Evolutionary conservation across 306 rosid genomes (phyloP).

Genomic region (Amphicarpaea edgeworthii): DNA sequence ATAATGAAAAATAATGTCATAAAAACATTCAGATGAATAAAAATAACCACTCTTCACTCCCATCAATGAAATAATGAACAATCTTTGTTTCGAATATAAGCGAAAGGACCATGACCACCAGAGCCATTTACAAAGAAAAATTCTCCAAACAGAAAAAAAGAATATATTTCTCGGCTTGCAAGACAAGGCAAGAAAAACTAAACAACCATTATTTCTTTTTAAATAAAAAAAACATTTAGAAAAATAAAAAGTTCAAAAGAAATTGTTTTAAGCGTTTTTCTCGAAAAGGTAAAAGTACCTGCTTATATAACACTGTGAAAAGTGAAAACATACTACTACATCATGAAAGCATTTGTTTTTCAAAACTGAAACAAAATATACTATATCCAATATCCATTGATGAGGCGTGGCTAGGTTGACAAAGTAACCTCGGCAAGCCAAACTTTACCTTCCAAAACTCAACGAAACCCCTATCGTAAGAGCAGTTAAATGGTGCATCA

Average conservation of each 20-base stretch:
- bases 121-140: not conserved
- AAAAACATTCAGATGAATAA: constrained; percentile 2
- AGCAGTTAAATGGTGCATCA: not conserved
- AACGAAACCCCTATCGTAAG: not conserved
- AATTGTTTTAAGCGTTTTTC: no score
- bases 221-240: no score
- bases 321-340: no score
- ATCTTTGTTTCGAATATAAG: not conserved
- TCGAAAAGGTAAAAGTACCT: not conserved
- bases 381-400: no score
- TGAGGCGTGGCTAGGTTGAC: not conserved
- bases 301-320: not conserved
- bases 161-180: not conserved
- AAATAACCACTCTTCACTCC: not conserved
- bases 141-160: not conserved
- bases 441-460: not conserved
- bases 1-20: not conserved
- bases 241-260: no score
- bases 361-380: no score
- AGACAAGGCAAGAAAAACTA: not conserved
- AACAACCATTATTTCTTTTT: not conserved
- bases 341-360: no score
- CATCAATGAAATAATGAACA: not conserved
- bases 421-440: not conserved
- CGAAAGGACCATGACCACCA: not conserved